phyloP scores from a whole-genome alignment of 768 basidiomycete genomes.

The Boletus rufocinnamomeus region DNA sequence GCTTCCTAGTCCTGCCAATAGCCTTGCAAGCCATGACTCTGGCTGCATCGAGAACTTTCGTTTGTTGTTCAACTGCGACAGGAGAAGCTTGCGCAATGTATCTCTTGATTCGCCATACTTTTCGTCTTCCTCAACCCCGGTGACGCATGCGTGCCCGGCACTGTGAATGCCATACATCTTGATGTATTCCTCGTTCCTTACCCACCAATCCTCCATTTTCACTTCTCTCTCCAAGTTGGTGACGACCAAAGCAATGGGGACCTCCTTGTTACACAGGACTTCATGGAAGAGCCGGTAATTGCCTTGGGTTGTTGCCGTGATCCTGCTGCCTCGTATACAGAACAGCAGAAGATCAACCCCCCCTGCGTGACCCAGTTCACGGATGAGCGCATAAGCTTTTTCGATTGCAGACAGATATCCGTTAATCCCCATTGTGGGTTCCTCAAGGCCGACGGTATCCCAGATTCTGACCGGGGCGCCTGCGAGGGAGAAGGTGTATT shows the following conservation, averaged over 20 bases:
- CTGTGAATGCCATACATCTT: constrained; percentile 29
- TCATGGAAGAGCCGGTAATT: constrained; percentile 45
- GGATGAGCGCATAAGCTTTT: constrained; percentile 31
- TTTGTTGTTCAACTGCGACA: constrained; percentile 11
- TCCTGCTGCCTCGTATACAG: constrained; percentile 39
- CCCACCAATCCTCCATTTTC: constrained; percentile 41
- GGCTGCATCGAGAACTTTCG: constrained; percentile 27
- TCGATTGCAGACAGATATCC: constrained; percentile 32
- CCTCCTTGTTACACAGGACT: constrained; percentile 39
- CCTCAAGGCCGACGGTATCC: constrained; percentile 36
- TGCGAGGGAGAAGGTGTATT: constrained; percentile 23
- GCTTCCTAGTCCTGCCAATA: constrained; percentile 24
- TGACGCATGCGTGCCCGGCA: constrained; percentile 44
- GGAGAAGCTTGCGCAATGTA: constrained; percentile 25
- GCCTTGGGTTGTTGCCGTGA: constrained; percentile 31
- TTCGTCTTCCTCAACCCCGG: constrained; percentile 35
- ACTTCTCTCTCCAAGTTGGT: constrained; percentile 42
- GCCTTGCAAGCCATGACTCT: constrained; percentile 28
- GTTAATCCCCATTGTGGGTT: constrained; percentile 31
- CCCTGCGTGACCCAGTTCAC: constrained; percentile 25
- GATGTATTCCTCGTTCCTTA: constrained; percentile 29
- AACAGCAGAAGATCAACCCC: constrained; percentile 40
- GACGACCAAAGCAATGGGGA: constrained; percentile 43
- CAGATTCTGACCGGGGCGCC: constrained; percentile 23
- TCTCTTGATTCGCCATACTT: constrained; percentile 39